Percentiles rank a stretch among this genome's conserved stretches.
Evolutionary conservation across 164 flowering plant species (phyloP).

Genomic region (Amborella trichopoda): DNA sequence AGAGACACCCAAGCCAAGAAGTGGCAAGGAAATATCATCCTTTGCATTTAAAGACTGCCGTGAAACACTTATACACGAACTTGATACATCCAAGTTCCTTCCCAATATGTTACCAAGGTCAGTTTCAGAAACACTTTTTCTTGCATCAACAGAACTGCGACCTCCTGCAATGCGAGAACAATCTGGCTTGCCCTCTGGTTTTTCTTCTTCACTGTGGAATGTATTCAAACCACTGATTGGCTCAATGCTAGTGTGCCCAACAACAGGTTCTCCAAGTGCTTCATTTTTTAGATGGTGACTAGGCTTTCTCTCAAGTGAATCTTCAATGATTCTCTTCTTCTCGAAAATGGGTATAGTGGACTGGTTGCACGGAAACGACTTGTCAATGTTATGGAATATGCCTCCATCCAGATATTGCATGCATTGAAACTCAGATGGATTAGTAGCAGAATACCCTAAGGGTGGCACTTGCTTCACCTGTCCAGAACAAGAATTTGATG

Average conservation of each 20-base stretch:
- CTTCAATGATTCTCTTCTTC: slow-evolving; percentile 35
- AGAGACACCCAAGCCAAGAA: slow-evolving; percentile 24
- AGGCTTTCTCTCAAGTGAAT: slow-evolving; percentile 28
- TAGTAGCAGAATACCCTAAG: slow-evolving; percentile 28
- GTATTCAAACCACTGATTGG: slow-evolving; percentile 5
- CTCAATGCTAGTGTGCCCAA: slow-evolving; percentile 33
- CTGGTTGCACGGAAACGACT: slow-evolving; percentile 10
- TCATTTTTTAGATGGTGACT: slow-evolving; percentile 28
- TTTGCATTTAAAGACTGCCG: slow-evolving; percentile 22
- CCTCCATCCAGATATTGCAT: slow-evolving; percentile 14
- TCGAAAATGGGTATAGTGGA: slow-evolving; percentile 18
- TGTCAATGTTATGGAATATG: neutral
- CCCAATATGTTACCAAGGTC: slow-evolving; percentile 22
- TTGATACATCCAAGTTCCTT: slow-evolving; percentile 21
- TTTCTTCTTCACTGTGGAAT: slow-evolving; percentile 9
- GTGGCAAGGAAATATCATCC: slow-evolving; percentile 29
- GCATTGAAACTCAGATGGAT: slow-evolving; percentile 34
- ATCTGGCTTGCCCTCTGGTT: slow-evolving; percentile 9
- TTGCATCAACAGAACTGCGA: slow-evolving; percentile 7
- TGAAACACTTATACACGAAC: slow-evolving; percentile 21
- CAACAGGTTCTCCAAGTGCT: slow-evolving; percentile 23
- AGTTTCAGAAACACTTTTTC: slow-evolving; percentile 6
- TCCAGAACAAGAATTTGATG: slow-evolving; percentile 39
- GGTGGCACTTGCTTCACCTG: slow-evolving; percentile 55
- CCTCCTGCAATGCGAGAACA: slow-evolving; percentile 3